phyloP scores from a whole-genome alignment of 2,329 filamentous ascomycete species.

The Xylariaceae sp. region DNA sequence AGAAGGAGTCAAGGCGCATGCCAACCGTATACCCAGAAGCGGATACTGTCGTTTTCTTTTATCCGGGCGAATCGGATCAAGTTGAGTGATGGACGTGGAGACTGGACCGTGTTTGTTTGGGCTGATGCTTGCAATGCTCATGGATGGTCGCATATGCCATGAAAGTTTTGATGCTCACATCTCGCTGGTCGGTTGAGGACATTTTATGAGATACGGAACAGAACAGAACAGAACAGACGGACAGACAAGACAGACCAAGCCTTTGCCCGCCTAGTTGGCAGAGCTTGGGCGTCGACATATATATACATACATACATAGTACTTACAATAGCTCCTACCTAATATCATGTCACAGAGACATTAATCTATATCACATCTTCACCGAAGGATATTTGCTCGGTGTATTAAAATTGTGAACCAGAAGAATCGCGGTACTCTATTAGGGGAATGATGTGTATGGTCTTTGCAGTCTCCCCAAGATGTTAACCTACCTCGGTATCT shows the following conservation, averaged over 20 bases:
- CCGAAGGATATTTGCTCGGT: not conserved
- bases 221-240: constrained; percentile 2
- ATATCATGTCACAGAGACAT: constrained; percentile 7
- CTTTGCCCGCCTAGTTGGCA: constrained; percentile 1
- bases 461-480: no score
- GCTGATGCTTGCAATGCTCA: not conserved
- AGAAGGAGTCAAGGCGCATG: constrained; percentile 13
- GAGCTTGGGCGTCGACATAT: constrained; percentile 4
- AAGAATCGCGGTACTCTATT: no score
- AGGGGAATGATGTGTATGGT: no score
- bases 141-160: not conserved
- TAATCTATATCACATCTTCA: constrained; percentile 4
- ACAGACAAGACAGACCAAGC: no score
- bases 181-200: constrained; percentile 1
- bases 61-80: not conserved
- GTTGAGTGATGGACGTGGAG: constrained; percentile 2
- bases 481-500: no score
- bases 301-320: constrained; percentile 5
- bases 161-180: not conserved
- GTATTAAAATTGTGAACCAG: no score
- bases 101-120: not conserved
- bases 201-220: constrained; percentile 13
- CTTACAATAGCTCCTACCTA: constrained; percentile 7
- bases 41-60: constrained; percentile 11
- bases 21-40: constrained; percentile 6